A percentile compares a stretch with the other conserved stretches of the same genome.
These are phyloP conservation scores for Rhizopogon rudus DNA, from an alignment of 768 basidiomycete species.

Conservation along the genomic window DNA sequence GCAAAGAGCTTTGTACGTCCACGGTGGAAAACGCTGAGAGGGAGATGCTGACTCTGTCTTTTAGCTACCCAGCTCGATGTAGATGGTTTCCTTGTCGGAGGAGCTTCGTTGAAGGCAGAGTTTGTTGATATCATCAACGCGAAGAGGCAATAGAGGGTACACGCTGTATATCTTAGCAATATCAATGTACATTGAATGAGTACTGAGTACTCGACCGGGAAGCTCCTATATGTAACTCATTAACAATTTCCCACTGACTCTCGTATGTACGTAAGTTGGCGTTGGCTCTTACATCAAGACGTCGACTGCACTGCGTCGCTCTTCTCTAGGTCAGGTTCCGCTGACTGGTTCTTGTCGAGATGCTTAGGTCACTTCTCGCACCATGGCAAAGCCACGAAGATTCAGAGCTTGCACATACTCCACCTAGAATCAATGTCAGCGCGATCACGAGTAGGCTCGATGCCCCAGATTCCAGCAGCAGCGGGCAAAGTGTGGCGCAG, in stretches of 20 bases:
- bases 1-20: conserved; percentile 75
- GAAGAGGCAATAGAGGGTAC: conserved; percentile 26
- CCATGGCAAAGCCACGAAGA: neutral
- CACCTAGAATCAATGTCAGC: neutral
- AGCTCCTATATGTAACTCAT: too few species aligned
- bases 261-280: neutral
- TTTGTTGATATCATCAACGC: conserved; percentile 89
- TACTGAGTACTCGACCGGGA: neutral
- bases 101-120: conserved; percentile 96
- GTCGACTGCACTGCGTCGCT: neutral
- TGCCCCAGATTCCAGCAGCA: neutral
- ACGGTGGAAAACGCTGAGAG: neutral
- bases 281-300: neutral
- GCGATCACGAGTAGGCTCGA: neutral
- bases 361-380: conserved; percentile 4
- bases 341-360: neutral
- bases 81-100: conserved; percentile 97
- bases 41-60: neutral
- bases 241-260: too few species aligned
- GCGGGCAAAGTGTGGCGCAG: neutral
- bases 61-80: conserved; percentile 76
- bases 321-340: neutral
- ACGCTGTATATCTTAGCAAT: neutral
- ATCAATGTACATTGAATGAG: too few species aligned
- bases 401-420: neutral